These are phyloP conservation scores for Hyaloperonospora brassicae DNA, from an alignment of 352 stramenopile genomes.

Conservation along the genomic window DNA sequence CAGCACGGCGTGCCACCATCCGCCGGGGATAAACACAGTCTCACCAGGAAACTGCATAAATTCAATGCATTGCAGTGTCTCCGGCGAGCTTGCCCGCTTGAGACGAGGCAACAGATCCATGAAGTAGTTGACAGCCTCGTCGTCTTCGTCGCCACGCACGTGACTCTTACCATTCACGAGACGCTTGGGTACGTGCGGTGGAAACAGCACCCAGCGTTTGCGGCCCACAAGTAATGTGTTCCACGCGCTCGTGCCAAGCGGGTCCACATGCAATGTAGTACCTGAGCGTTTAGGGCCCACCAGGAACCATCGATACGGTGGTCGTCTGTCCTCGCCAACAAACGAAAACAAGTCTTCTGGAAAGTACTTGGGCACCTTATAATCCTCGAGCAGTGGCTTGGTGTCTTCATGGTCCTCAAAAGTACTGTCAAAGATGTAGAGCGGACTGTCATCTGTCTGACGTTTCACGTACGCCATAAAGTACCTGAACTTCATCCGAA, in stretches of 20 bases:
- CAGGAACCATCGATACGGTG: constrained; percentile 95
- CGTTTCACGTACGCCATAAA: constrained; percentile 65
- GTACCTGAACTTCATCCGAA: constrained; percentile 81
- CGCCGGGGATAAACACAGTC: constrained; percentile 88
- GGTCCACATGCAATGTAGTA: constrained; percentile 93
- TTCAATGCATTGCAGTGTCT: constrained; percentile 71
- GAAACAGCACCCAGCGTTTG: constrained; percentile 97
- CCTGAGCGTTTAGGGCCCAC: constrained; percentile 88
- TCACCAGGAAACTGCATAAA: constrained; percentile 87
- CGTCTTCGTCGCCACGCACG: constrained; percentile 82
- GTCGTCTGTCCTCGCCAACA: constrained; percentile 75
- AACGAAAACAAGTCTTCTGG: constrained; percentile 77
- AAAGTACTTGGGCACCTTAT: constrained; percentile 76
- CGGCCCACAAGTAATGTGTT: constrained; percentile 91
- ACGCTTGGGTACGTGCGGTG: constrained; percentile 72
- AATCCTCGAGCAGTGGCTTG: constrained; percentile 67
- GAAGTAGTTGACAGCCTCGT: constrained; percentile 90
- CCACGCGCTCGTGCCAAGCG: constrained; percentile 94
- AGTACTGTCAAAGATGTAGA: constrained; percentile 97
- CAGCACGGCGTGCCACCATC: constrained; percentile 91
- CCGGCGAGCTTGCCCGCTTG: constrained; percentile 54
- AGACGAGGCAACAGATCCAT: constrained; percentile 88
- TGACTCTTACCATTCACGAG: constrained; percentile 78
- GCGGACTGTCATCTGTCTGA: constrained; percentile 83
- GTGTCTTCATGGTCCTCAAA: constrained; percentile 85